Base-by-base conservation (phyloP, 176 grass and related monocot species). In the Oryza punctata region DNA sequence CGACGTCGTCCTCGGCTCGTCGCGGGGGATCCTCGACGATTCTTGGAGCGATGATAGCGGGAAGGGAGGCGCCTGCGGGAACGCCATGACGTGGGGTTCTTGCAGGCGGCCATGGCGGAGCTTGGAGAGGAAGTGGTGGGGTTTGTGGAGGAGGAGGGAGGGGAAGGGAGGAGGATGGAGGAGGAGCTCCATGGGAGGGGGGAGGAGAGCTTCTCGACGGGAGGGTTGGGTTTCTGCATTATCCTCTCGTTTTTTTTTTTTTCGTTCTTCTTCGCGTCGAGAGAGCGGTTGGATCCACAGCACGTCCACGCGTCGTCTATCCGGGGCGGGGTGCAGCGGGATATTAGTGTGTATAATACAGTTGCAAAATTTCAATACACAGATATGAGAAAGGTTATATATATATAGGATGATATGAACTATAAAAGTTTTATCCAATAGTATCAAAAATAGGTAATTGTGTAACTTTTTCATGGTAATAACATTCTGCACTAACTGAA, bases 171-270 rank as follows among this genome's bases (percentile, higher is more conserved):
- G 78, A 38, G 83, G 78, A 47, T 73, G 72, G 10, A 65, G 44
- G 21, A 81, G 78, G 67, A 90, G 73, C 88, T 86, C 88, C 88
- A 86, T 86, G 52, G 26, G 25, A 37, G 38, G 78, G 63, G 13
- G 67, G 88, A 37, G 68, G 80, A 77, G 88, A 35, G 68, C 67
- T 73, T 79, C 67, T 54, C 32, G 3, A 33, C 28, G 60, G 45
- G 30, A 83, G 68, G 74, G 44, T 79, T 88, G 75, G 75, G 57
- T 84, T 84, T 88, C 6, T 45, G 44, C 86, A 67, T 79, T 88
- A 88, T 88, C 86, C 14, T 57, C 52, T 57, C 7, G 52, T 21
- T 57, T 57, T 57, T 57, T n/a, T n/a, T n/a, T n/a, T n/a, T n/a
- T n/a, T n/a, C 49, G 6, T 52, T 52, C 16, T 7, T 52, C 16